Evolutionary conservation across 345 rosid species (phyloP).

Genomic region (Eucalyptus globulus): DNA sequence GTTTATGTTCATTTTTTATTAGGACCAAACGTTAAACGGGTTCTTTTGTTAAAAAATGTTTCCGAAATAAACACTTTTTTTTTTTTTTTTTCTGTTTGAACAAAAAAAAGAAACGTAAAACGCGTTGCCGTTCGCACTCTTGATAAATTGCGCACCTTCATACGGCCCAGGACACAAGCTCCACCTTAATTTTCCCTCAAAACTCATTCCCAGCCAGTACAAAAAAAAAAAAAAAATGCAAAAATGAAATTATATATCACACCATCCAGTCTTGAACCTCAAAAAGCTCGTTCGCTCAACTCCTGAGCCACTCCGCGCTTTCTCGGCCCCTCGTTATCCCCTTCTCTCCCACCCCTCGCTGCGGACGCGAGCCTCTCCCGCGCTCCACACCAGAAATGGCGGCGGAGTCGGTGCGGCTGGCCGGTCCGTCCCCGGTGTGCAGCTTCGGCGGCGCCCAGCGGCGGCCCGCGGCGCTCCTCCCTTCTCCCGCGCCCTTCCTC

Average conservation of each 20-base stretch:
- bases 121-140: no score
- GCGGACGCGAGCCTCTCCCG: not conserved
- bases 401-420: slow-evolving; percentile 47
- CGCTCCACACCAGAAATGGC: slow-evolving; percentile 32
- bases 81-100: no score
- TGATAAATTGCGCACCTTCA: accelerated
- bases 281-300: not conserved
- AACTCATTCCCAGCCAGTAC: not conserved
- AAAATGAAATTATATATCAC: not conserved
- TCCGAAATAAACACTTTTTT: no score
- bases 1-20: no score
- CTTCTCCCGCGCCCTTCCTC: slow-evolving; percentile 22
- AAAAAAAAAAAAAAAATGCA: not conserved
- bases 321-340: not conserved
- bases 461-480: slow-evolving; percentile 21
- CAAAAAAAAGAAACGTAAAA: no score
- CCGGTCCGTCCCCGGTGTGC: slow-evolving; percentile 46
- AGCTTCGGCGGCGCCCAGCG: slow-evolving; percentile 47
- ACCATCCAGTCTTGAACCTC: not conserved
- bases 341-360: not conserved
- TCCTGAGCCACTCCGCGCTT: not conserved
- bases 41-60: no score
- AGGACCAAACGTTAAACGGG: no score
- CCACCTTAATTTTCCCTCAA: accelerated
- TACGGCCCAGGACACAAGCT: not conserved